Percentiles rank a stretch among this genome's conserved stretches.
Evolutionary conservation across 345 rosid genomes (phyloP).

Genomic region (Dipteronia dyeriana): DNA sequence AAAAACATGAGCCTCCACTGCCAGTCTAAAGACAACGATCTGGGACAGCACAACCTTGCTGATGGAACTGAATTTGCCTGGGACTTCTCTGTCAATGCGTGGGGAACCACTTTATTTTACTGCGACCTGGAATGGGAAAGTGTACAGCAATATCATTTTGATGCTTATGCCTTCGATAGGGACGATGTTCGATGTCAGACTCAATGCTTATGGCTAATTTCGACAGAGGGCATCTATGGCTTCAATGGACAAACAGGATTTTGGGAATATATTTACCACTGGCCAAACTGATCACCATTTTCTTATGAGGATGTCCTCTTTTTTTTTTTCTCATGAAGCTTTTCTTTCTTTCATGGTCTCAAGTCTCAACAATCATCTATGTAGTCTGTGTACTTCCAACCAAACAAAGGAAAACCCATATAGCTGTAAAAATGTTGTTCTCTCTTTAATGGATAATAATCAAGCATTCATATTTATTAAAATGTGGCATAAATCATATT

Average conservation of each 20-base stretch:
- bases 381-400: not conserved
- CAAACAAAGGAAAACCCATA: not conserved
- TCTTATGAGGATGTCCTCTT: not conserved
- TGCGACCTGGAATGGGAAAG: conserved; percentile 48
- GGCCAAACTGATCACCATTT: conserved; percentile 34
- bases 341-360: not conserved
- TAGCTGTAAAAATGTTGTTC: too few species aligned
- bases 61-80: conserved; percentile 51
- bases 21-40: conserved; percentile 56
- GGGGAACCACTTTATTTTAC: conserved; percentile 49
- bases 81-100: conserved; percentile 42
- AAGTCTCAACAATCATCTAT: not conserved
- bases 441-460: too few species aligned
- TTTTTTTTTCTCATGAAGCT: not conserved
- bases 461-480: too few species aligned
- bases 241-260: conserved; percentile 43
- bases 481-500: too few species aligned
- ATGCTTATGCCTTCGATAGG: conserved; percentile 36
- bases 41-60: conserved; percentile 42
- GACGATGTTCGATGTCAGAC: conserved; percentile 35
- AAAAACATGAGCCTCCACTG: conserved; percentile 53
- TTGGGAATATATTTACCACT: conserved; percentile 52
- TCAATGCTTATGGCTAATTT: conserved; percentile 45
- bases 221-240: conserved; percentile 48
- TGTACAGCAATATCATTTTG: conserved; percentile 37